Base-by-base conservation (phyloP, 495 filamentous ascomycete genomes). In the Daldinia decipiens region DNA sequence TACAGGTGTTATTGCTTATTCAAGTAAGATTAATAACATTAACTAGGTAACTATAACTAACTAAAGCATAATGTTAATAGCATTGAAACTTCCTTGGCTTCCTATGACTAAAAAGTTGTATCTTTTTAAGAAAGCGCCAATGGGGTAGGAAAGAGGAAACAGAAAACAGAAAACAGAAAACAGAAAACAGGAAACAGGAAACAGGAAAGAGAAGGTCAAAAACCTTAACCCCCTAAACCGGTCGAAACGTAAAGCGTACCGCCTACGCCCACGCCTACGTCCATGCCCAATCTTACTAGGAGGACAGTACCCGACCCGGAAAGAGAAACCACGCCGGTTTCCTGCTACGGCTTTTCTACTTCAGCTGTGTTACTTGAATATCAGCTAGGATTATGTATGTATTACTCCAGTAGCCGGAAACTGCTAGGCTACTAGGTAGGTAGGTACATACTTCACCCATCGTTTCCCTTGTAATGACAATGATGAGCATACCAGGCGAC, bases 401-500 rank as follows among this genome's bases (percentile, higher is more conserved):
- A 47, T 47, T 47, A 47, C 7, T 47, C 43, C 19, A 47, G 43
- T 47, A 47, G 43, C 2, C 19, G 43, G 43, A 21, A 47, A 11
- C 43, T 47, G 11, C 8, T 47, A 29, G 26, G 50, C 5, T n/a
- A 29, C 50, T 17, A 12, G 27, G 50, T 53, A 12, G 27, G 50
- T 53, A 34, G 32, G 32, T 34, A 31, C 50, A n/a, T 53, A n/a
- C 50, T 6, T 51, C 39, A n/a, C 27, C 29, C 40, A 51, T 61
- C 40, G 40, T 26, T 51, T 61, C 39, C 59, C 59, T 50, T 15
- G 50, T 31, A 29, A 53, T 29, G 50, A 53, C 13, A 53, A 53
- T 53, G 50, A 50, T 43, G 59, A 50, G 43, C 43, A 47, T 36
- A 31, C 19, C 27, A 51, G 11, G 40, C 32, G 32, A 26, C 59